phyloP scores from a whole-genome alignment of 768 basidiomycete genomes.

The Psilocybe cubensis region DNA sequence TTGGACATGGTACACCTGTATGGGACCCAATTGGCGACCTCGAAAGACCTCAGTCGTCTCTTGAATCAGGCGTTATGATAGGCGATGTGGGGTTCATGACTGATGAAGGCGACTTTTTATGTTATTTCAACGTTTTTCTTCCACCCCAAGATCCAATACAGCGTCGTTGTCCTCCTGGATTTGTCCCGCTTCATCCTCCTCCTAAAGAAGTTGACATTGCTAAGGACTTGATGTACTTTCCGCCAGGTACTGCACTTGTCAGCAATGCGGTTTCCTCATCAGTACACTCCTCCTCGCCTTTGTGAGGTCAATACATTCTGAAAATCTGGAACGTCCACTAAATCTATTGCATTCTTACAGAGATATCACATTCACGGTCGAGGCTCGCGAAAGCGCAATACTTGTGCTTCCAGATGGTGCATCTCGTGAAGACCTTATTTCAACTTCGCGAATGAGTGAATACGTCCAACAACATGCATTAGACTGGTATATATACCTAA shows the following conservation, averaged over 20 bases:
- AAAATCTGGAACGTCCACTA: background rate
- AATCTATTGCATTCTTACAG: background rate
- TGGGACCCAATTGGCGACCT: constrained; percentile 1
- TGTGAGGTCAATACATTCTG: constrained; percentile 1
- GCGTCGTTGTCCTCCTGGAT: background rate
- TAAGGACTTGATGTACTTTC: constrained; percentile 1
- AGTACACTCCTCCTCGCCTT: background rate
- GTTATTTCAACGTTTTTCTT: constrained; percentile 14
- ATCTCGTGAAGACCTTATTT: constrained; percentile 14
- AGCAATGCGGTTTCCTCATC: constrained; percentile 6
- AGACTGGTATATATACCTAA: background rate
- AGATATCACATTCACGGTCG: constrained; percentile 4
- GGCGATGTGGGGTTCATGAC: constrained; percentile 12
- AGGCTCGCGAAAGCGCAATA: constrained; percentile 7
- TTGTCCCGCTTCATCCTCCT: constrained; percentile 4
- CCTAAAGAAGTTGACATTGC: background rate
- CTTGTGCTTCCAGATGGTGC: constrained; percentile 16
- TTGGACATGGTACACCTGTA: constrained; percentile 15
- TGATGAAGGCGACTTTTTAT: background rate
- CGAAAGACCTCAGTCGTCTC: background rate
- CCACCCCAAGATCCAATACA: background rate
- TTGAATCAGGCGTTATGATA: background rate
- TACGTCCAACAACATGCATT: constrained; percentile 2
- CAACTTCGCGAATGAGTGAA: constrained; percentile 1
- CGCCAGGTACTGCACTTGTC: constrained; percentile 9